Conservation (phyloP, 352 stramenopile species). For the Phytophthora pini region DNA sequence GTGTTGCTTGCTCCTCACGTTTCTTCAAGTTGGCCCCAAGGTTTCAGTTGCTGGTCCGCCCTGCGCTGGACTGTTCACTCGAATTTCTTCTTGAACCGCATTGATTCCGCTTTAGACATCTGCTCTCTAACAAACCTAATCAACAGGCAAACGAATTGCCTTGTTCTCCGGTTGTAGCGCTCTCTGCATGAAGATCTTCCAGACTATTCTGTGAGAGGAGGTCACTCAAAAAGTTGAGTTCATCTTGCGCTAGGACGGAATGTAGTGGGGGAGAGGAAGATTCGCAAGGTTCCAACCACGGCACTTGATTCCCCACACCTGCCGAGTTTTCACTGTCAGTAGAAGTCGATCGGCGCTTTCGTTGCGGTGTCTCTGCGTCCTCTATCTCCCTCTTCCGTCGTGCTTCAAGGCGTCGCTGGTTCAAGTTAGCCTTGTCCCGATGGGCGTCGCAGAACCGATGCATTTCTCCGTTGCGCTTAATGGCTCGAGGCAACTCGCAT, state of each 20-base stretch:
- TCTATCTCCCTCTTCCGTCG: slow-evolving; percentile 34
- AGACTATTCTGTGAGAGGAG: slow-evolving; percentile 32
- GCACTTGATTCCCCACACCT: background rate
- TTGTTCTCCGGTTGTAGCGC: too few relatives aligned
- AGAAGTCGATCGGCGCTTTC: slow-evolving; percentile 11
- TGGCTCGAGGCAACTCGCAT: slow-evolving; percentile 40
- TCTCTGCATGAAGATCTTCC: slow-evolving; percentile 20
- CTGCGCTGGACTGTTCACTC: too few relatives aligned
- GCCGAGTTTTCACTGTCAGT: background rate
- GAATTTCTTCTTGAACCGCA: too few relatives aligned
- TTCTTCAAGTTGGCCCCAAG: too few relatives aligned
- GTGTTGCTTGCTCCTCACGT: too few relatives aligned
- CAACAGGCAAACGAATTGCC: too few relatives aligned
- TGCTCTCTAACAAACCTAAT: too few relatives aligned
- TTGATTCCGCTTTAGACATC: too few relatives aligned
- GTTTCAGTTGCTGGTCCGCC: too few relatives aligned
- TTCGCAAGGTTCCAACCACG: slow-evolving; percentile 1
- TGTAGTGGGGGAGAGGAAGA: slow-evolving; percentile 24
- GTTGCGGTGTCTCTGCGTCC: background rate
- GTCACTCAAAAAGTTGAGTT: slow-evolving; percentile 30
- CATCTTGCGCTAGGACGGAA: slow-evolving; percentile 25
- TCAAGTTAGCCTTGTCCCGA: slow-evolving; percentile 53
- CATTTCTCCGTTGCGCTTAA: slow-evolving; percentile 51
- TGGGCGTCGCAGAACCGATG: slow-evolving; percentile 58
- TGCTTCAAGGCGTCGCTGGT: slow-evolving; percentile 57